Evolutionary conservation across 2,329 filamentous ascomycete species (phyloP).

Genomic region (Trichoderma citrinoviride): DNA sequence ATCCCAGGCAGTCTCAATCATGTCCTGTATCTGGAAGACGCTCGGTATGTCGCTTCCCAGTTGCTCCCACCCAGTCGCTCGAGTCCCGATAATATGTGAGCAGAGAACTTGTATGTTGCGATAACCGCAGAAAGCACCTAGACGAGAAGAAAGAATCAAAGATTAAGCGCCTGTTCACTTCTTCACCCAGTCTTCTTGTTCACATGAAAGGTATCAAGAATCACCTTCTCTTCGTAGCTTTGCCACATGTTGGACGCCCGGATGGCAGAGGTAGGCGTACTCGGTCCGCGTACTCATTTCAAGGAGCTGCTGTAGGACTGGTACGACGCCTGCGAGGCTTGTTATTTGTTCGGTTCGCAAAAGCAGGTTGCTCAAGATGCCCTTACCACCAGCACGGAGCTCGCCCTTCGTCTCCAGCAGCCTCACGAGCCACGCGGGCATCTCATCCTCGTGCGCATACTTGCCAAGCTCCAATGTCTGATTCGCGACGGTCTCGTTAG

Average conservation of each 20-base stretch:
- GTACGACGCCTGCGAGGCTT: constrained; percentile 50
- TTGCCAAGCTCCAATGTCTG: constrained; percentile 65
- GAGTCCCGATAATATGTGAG: constrained; percentile 68
- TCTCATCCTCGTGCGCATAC: constrained; percentile 69
- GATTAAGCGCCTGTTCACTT: neutral
- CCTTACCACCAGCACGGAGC: constrained; percentile 51
- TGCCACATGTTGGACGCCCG: constrained; percentile 72
- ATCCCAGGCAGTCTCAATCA: constrained; percentile 88
- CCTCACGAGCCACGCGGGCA: constrained; percentile 67
- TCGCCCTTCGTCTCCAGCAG: constrained; percentile 61
- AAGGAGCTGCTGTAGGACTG: constrained; percentile 61
- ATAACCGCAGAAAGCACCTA: constrained; percentile 90
- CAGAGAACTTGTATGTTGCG: constrained; percentile 90
- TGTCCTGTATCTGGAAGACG: constrained; percentile 78
- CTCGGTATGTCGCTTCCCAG: constrained; percentile 66
- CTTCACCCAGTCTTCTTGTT: neutral
- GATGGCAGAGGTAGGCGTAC: constrained; percentile 76
- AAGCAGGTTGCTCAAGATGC: neutral
- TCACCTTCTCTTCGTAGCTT: constrained; percentile 73
- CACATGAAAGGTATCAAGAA: neutral
- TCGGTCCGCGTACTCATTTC: constrained; percentile 60
- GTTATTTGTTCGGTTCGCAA: neutral
- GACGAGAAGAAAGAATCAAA: neutral
- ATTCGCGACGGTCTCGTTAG: neutral
- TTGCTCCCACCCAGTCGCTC: constrained; percentile 54